Percentiles rank a stretch among this genome's conserved stretches.
phyloP scores from a whole-genome alignment of 495 filamentous ascomycete species.

The Penicillium argentinense region DNA sequence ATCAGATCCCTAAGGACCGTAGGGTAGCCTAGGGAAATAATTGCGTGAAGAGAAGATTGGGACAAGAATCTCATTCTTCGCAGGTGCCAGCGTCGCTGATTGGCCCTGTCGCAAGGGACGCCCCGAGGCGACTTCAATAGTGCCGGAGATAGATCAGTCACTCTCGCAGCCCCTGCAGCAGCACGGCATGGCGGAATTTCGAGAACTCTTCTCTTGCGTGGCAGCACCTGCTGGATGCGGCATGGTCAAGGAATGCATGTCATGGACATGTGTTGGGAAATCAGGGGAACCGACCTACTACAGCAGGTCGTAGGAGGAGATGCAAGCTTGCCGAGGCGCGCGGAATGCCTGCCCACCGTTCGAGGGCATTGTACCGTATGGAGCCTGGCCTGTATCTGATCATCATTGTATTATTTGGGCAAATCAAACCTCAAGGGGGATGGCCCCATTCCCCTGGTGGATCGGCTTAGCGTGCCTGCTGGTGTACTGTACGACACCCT shows the following conservation, averaged over 20 bases:
- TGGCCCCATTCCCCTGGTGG: conserved; percentile 16
- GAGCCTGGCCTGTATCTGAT: conserved; percentile 1
- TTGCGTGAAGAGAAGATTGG: not conserved
- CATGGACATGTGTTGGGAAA: not conserved
- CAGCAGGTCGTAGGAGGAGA: too few relatives aligned
- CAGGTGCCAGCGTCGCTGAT: conserved; percentile 6
- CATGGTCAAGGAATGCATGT: too few relatives aligned
- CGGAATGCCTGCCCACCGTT: conserved; percentile 1
- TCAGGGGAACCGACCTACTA: too few relatives aligned
- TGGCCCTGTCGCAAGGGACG: conserved; percentile 4
- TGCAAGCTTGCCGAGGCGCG: too few relatives aligned
- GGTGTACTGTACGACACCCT: not conserved
- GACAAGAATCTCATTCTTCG: conserved; percentile 17
- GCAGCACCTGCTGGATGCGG: too few relatives aligned
- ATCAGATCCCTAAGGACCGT: too few relatives aligned
- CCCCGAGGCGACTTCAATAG: conserved; percentile 16
- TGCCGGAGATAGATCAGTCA: conserved; percentile 3
- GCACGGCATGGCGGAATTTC: not conserved
- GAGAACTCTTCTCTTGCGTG: not conserved
- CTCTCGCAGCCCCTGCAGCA: conserved; percentile 1
- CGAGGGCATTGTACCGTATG: not conserved
- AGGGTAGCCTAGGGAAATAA: too few relatives aligned
- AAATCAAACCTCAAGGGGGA: conserved; percentile 9
- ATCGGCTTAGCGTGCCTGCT: conserved; percentile 13
- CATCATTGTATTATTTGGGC: conserved; percentile 12